Evolutionary conservation across 768 basidiomycete species (phyloP).

Genomic region (Sarcomyxa edulis): DNA sequence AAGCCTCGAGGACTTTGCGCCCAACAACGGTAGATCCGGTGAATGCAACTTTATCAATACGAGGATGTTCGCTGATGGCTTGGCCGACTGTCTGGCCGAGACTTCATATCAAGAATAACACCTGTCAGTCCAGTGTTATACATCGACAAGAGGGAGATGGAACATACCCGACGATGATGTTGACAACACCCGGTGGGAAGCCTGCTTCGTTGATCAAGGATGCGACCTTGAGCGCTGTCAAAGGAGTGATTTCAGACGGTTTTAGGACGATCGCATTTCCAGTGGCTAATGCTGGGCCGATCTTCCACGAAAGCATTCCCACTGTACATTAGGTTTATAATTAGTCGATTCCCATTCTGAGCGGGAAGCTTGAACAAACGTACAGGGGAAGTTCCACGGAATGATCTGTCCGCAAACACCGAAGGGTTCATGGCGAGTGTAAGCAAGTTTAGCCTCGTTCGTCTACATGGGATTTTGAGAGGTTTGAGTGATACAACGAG

Average conservation of each 20-base stretch:
- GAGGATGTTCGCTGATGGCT: conserved; percentile 49
- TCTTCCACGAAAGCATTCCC: conserved; percentile 22
- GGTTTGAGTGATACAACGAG: conserved; percentile 46
- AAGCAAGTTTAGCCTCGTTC: conserved; percentile 49
- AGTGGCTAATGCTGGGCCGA: conserved; percentile 25
- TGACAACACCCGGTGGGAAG: conserved; percentile 60
- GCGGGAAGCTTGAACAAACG: not conserved
- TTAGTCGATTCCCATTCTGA: not conserved
- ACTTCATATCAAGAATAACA: no score
- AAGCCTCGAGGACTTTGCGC: conserved; percentile 56
- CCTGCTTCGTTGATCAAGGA: conserved; percentile 51
- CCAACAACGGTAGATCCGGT: conserved; percentile 68
- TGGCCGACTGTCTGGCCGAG: conserved; percentile 50
- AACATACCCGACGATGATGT: conserved; percentile 55
- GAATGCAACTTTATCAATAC: conserved; percentile 63
- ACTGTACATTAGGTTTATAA: not conserved
- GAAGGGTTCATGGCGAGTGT: conserved; percentile 65
- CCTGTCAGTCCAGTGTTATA: no score
- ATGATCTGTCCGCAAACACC: conserved; percentile 53
- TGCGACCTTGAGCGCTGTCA: conserved; percentile 42
- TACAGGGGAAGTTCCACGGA: conserved; percentile 53
- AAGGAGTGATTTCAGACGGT: conserved; percentile 62
- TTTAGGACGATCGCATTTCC: conserved; percentile 67
- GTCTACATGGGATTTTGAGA: conserved; percentile 39
- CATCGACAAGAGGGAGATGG: conserved; percentile 1